A percentile compares a stretch with the other conserved stretches of the same genome.
phyloP scores from a whole-genome alignment of 106 monocot genomes.

The Triglochin maritima region DNA sequence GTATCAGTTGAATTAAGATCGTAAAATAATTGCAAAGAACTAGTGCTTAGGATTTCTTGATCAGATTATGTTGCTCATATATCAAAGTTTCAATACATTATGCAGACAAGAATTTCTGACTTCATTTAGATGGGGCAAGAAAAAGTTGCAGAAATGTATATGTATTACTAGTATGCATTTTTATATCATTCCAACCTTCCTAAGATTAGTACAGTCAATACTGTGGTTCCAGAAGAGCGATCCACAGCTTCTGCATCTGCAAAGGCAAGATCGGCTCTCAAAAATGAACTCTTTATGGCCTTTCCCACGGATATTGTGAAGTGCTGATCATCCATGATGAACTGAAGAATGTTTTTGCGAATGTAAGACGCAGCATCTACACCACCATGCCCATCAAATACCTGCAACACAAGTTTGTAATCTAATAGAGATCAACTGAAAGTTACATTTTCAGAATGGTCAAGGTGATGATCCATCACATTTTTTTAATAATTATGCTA shows the following conservation, averaged over 20 bases:
- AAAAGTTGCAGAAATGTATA: background rate
- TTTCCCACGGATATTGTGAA: conserved; percentile 34
- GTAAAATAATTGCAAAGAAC: background rate
- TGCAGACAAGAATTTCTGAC: background rate
- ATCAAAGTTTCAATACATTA: background rate
- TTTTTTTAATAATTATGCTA: background rate
- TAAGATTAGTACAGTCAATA: conserved; percentile 45
- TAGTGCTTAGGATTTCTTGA: background rate
- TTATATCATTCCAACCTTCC: conserved; percentile 30
- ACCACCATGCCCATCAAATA: conserved; percentile 80
- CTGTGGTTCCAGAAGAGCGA: conserved; percentile 59
- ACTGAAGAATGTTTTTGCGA: conserved; percentile 43
- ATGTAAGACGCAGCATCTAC: conserved; percentile 49
- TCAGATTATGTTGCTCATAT: background rate
- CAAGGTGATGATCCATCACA: background rate
- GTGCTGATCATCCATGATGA: conserved; percentile 42
- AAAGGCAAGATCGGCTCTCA: conserved; percentile 52
- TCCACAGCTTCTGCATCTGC: conserved; percentile 54
- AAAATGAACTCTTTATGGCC: conserved; percentile 47
- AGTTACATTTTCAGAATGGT: background rate
- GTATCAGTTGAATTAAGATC: background rate
- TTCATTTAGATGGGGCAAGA: background rate
- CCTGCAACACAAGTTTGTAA: conserved; percentile 17
- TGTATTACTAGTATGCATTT: background rate
- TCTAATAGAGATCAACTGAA: background rate